These are phyloP conservation scores for Myotisia sp. DNA, from an alignment of 2,329 filamentous ascomycete species.

Conservation along the genomic window DNA sequence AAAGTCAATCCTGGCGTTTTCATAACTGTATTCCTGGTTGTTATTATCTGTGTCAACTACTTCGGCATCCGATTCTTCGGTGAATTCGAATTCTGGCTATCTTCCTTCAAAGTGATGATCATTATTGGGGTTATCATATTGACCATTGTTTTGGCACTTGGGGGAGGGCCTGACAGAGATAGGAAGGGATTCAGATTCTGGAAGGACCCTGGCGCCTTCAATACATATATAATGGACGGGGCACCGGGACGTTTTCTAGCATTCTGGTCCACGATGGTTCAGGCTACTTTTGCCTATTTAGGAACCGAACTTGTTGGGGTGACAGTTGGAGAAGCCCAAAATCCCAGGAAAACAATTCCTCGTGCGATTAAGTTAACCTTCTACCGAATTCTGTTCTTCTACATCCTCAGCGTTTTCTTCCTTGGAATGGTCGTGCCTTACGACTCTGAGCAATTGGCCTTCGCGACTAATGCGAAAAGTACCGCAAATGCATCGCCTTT, in stretches of 20 bases:
- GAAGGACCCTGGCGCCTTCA: slow-evolving; percentile 48
- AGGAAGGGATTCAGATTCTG: slow-evolving; percentile 53
- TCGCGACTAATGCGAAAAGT: slow-evolving; percentile 41
- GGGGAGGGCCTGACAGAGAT: slow-evolving; percentile 50
- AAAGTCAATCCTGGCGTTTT: slow-evolving; percentile 63
- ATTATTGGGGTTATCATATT: slow-evolving; percentile 53
- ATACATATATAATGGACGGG: slow-evolving; percentile 32
- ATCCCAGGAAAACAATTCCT: slow-evolving; percentile 40
- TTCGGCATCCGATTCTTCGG: slow-evolving; percentile 57
- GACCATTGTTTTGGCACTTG: slow-evolving; percentile 48
- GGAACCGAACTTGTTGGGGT: slow-evolving; percentile 39
- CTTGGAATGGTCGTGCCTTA: slow-evolving; percentile 54
- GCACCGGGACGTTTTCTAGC: slow-evolving; percentile 42
- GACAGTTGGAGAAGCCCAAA: slow-evolving; percentile 41
- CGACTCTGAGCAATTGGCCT: slow-evolving; percentile 42
- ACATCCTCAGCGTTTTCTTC: slow-evolving; percentile 41
- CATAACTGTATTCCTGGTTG: slow-evolving; percentile 55
- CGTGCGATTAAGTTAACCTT: slow-evolving; percentile 41
- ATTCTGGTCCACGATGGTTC: slow-evolving; percentile 47
- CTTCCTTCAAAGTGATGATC: slow-evolving; percentile 53
- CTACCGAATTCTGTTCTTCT: slow-evolving; percentile 43
- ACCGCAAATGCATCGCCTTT: slow-evolving; percentile 47
- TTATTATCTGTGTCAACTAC: slow-evolving; percentile 53
- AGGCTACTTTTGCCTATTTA: slow-evolving; percentile 24
- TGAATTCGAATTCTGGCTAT: slow-evolving; percentile 49